phyloP scores from a whole-genome alignment of 2,329 filamentous ascomycete genomes.

The Blastomyces gilchristii region DNA sequence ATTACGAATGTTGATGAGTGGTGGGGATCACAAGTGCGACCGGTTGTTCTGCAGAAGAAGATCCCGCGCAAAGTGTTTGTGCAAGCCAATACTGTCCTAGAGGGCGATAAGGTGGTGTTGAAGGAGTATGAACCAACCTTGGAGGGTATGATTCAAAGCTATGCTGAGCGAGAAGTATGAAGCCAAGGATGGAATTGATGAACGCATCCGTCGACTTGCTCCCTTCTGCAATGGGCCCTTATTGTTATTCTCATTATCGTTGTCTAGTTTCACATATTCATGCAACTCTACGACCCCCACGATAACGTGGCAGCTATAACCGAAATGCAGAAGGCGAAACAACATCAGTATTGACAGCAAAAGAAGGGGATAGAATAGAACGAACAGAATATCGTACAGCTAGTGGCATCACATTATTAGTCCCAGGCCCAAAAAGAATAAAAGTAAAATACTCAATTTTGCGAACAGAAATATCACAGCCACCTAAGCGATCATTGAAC shows the following conservation, averaged over 20 bases:
- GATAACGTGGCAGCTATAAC: background rate
- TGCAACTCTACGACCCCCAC: background rate
- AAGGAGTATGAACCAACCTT: conserved; percentile 78
- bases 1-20: conserved; percentile 79
- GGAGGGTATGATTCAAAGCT: conserved; percentile 76
- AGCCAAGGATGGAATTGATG: background rate
- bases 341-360: background rate
- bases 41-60: conserved; percentile 48
- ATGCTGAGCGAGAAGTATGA: conserved; percentile 49
- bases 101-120: conserved; percentile 59
- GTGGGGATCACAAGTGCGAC: conserved; percentile 70
- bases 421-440: no score
- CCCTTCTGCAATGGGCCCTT: background rate
- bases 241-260: background rate
- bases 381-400: background rate
- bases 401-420: background rate
- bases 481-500: background rate
- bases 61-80: conserved; percentile 67
- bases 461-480: background rate
- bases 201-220: background rate
- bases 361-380: background rate
- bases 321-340: background rate
- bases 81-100: conserved; percentile 74
- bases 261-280: background rate
- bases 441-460: background rate